Conservation (phyloP, 176 grass and related monocot species). For the Oryza meridionalis region DNA sequence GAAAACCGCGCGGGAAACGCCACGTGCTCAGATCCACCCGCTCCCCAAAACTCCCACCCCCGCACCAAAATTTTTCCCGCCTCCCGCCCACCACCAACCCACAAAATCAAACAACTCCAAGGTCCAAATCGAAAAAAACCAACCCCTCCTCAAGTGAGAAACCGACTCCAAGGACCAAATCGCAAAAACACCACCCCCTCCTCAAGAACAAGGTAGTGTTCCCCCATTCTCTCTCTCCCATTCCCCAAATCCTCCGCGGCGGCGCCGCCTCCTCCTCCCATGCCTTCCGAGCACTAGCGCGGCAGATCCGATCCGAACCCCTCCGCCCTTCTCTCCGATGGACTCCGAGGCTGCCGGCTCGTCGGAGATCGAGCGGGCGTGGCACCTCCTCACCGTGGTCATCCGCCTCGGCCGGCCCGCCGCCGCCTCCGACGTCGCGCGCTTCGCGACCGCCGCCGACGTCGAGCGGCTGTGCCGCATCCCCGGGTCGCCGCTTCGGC, state of each 20-base stretch:
- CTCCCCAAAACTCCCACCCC: constrained; percentile 17
- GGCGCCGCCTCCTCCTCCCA: neutral
- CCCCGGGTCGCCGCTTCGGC: constrained; percentile 57
- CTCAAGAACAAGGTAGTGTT: neutral
- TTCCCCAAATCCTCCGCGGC: neutral
- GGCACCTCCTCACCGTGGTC: constrained; percentile 81
- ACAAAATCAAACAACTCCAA: neutral
- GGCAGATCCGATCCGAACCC: constrained; percentile 45
- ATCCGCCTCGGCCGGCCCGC: constrained; percentile 68
- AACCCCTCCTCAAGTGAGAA: neutral
- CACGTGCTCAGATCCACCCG: constrained; percentile 37
- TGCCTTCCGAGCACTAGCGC: constrained; percentile 15
- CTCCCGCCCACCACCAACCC: constrained; percentile 1
- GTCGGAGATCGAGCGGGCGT: constrained; percentile 61
- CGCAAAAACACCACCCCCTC: neutral
- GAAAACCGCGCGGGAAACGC: constrained; percentile 55
- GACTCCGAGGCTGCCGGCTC: neutral
- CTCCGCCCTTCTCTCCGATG: constrained; percentile 36
- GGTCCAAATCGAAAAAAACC: constrained; percentile 35
- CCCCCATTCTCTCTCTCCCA: neutral
- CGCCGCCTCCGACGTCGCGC: constrained; percentile 43
- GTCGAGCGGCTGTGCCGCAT: constrained; percentile 56
- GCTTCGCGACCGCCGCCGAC: neutral
- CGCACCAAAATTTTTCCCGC: constrained; percentile 56
- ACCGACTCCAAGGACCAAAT: constrained; percentile 14